phyloP scores from a whole-genome alignment of 805 yeast genomes.

The Komagataella populi region DNA sequence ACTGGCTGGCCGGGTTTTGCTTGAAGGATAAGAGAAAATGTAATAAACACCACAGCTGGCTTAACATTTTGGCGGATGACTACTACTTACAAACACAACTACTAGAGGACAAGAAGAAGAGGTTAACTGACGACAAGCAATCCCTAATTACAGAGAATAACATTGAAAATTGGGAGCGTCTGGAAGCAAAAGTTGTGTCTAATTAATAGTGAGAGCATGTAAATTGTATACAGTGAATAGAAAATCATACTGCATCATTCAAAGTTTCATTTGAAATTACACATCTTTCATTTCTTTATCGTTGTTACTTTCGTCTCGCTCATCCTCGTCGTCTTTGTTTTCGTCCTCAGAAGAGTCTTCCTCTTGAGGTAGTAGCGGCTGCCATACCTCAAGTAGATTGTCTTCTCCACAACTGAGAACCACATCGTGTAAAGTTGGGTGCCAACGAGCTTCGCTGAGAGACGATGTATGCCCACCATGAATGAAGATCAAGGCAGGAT shows the following conservation, averaged over 20 bases:
- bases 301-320: slow-evolving; percentile 20
- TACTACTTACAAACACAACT: slow-evolving; percentile 20
- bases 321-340: slow-evolving; percentile 23
- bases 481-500: slow-evolving; percentile 65
- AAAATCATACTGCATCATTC: background rate
- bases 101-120: slow-evolving; percentile 10
- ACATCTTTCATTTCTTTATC: slow-evolving; percentile 1
- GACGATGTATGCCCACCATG: slow-evolving; percentile 82
- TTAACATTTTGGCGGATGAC: slow-evolving; percentile 17
- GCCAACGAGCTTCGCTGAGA: slow-evolving; percentile 55
- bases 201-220: background rate
- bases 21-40: slow-evolving; percentile 43
- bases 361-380: slow-evolving; percentile 21
- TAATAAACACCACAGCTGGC: slow-evolving; percentile 28
- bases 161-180: slow-evolving; percentile 19
- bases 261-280: background rate
- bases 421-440: slow-evolving; percentile 44
- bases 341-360: slow-evolving; percentile 26
- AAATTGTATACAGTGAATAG: background rate
- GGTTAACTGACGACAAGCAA: slow-evolving; percentile 8
- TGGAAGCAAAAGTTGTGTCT: slow-evolving; percentile 1
- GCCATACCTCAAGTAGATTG: slow-evolving; percentile 65
- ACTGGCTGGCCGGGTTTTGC: slow-evolving; percentile 21
- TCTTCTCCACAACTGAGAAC: slow-evolving; percentile 66
- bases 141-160: slow-evolving; percentile 22